These are phyloP conservation scores for Blastosporella zonata DNA, from an alignment of 1,284 basidiomycete species.

Conservation along the genomic window DNA sequence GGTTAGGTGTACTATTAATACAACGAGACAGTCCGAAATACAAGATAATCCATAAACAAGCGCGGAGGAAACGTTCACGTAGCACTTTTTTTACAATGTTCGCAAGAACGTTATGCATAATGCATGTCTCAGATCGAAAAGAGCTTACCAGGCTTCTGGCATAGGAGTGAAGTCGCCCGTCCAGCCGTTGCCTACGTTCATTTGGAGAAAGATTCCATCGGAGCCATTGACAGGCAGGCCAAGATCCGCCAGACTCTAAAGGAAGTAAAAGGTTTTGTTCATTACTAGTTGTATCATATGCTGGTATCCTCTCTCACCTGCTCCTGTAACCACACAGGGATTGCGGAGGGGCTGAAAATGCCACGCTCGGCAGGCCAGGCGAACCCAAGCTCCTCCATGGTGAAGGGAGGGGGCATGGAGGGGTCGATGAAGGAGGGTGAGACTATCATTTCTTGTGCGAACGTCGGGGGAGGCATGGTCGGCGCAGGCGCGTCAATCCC, in stretches of 20 bases:
- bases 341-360: constrained; percentile 73
- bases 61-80: not conserved
- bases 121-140: not conserved
- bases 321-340: constrained; percentile 81
- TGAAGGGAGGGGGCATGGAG: constrained; percentile 62
- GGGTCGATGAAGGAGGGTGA: constrained; percentile 57
- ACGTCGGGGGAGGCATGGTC: constrained; percentile 44
- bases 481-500: constrained; percentile 44
- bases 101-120: not conserved
- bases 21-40: not conserved
- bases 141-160: constrained; percentile 74
- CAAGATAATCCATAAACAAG: not conserved
- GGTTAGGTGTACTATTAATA: constrained; percentile 1
- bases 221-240: constrained; percentile 87
- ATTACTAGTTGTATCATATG: not conserved
- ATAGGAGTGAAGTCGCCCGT: constrained; percentile 68
- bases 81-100: not conserved
- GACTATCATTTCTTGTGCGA: constrained; percentile 55
- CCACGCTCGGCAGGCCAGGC: constrained; percentile 72
- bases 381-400: constrained; percentile 80
- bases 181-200: constrained; percentile 69
- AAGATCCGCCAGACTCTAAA: constrained; percentile 79
- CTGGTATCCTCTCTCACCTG: constrained; percentile 43
- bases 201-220: constrained; percentile 83
- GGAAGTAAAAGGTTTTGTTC: constrained; percentile 8